Conservation (phyloP, 768 basidiomycete genomes). For the Mycena haematopus region DNA sequence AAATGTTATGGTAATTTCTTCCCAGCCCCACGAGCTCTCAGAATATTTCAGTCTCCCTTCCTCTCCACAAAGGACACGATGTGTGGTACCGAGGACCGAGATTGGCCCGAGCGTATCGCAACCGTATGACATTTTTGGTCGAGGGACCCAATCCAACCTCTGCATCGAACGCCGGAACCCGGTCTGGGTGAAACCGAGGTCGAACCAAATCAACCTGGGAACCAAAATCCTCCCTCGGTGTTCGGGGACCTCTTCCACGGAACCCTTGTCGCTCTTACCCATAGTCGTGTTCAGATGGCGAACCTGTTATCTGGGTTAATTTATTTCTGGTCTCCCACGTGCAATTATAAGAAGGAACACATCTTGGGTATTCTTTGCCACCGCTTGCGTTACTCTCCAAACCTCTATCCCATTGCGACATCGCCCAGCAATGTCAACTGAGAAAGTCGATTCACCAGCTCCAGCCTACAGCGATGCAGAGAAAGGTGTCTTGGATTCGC, state of each 20-base stretch:
- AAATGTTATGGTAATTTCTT: conserved; percentile 1
- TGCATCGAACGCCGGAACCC: conserved; percentile 20
- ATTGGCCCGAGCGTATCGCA: conserved; percentile 20
- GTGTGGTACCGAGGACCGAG: conserved; percentile 24
- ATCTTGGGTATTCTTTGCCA: conserved; percentile 20
- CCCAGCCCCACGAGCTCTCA: neutral
- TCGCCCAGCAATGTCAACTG: conserved; percentile 49
- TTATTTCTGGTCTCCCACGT: conserved; percentile 22
- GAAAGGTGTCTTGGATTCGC: conserved; percentile 59
- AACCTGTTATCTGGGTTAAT: conserved; percentile 21
- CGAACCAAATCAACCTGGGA: conserved; percentile 19
- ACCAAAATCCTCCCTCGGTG: conserved; percentile 20
- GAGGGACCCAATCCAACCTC: conserved; percentile 2
- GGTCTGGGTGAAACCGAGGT: conserved; percentile 28
- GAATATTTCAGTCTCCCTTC: neutral
- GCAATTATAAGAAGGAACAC: conserved; percentile 38
- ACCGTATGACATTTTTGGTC: conserved; percentile 9
- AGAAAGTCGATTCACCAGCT: conserved; percentile 38
- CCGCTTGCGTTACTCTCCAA: conserved; percentile 27
- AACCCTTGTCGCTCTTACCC: conserved; percentile 13
- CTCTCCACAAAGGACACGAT: conserved; percentile 15
- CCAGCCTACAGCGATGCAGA: conserved; percentile 60
- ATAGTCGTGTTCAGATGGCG: conserved; percentile 20
- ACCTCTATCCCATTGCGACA: conserved; percentile 18
- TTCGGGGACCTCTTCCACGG: conserved; percentile 15